Evolutionary conservation across 2,329 filamentous ascomycete genomes (phyloP), one percentile per base, ranked within the genome.

Genomic region (Peltaster fructicola): DNA sequence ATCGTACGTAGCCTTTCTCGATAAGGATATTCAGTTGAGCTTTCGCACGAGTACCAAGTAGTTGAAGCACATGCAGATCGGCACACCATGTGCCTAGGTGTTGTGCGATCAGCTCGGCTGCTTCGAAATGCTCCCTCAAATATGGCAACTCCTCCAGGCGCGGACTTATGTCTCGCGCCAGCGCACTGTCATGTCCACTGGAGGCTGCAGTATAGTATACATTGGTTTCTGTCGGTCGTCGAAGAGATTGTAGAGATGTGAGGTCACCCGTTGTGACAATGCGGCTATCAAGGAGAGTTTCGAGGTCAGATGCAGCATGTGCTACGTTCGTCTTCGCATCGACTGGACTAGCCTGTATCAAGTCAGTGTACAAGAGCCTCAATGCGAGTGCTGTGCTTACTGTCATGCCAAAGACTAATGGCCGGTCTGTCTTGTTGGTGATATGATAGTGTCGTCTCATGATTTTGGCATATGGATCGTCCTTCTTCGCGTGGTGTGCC

Each of bases 401-500:
- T 2, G 88, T 98, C 85, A 95, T 93, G 14, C 85, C 85, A 36
- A 98, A 77, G 11, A 98, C 72, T 17, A 73, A 74, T 4, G 88
- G 88, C 4, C 70, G 62, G 23, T 52, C 54, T 0, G 44, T 38
- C 0, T 47, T 34, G 1, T 59, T 52, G 2, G 47, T 37, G 15
- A 61, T 55, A 3, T 61, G 51, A 42, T 93, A 95, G 38, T 79
- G 82, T 30, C 91, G 76, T 39, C 78, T 82, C 52, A 98, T 79
- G 30, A 98, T 88, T 14, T 62, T 65, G 11, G 85, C 80, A 44
- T 92, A 98, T 0, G 80, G 65, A 41, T 98, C 88, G 25, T 82
- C 77, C 47, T 85, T 90, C 52, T 98, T 98, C 1, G 85, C 72
- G 43, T 95, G 88, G 41, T 98, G 88, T 5, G 84, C 88, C 51